Percentiles rank a stretch among this genome's conserved stretches.
Conservation (phyloP, 768 basidiomycete species). For the Tricholomella constricta region DNA sequence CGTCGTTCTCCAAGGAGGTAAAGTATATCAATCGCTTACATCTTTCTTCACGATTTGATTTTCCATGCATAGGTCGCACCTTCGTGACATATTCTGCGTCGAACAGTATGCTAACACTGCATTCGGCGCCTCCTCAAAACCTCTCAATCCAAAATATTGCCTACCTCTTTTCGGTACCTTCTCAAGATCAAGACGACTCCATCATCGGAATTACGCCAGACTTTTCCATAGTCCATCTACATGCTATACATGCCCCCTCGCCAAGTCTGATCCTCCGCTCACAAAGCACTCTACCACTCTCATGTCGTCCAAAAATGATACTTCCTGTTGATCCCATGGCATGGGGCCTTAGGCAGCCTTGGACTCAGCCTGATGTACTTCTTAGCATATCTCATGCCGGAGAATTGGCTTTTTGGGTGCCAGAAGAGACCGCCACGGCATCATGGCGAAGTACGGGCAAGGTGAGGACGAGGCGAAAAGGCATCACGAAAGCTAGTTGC, state of each 20-base stretch:
- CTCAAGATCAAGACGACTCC: constrained; percentile 48
- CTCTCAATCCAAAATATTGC: constrained; percentile 52
- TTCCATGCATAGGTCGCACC: constrained; percentile 42
- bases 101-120: constrained; percentile 52
- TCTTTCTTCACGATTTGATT: constrained; percentile 7
- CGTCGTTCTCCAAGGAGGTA: constrained; percentile 72
- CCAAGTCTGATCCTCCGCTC: constrained; percentile 48
- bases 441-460: constrained; percentile 71
- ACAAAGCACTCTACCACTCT: constrained; percentile 53
- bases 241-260: constrained; percentile 34
- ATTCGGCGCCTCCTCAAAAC: constrained; percentile 45
- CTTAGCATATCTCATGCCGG: constrained; percentile 78
- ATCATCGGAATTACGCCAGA: constrained; percentile 70
- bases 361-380: constrained; percentile 68
- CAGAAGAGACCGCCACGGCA: constrained; percentile 41
- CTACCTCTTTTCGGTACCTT: constrained; percentile 69
- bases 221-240: constrained; percentile 60
- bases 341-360: constrained; percentile 56
- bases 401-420: constrained; percentile 86
- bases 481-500: constrained; percentile 74
- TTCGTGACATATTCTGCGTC: constrained; percentile 61
- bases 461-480: constrained; percentile 69
- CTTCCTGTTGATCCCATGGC: constrained; percentile 88
- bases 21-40: constrained; percentile 14
- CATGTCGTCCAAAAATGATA: constrained; percentile 52